Percentiles rank a stretch among this genome's conserved stretches.
phyloP scores from a whole-genome alignment of 169 alveolate genomes.

The Amoebophrya sp. region DNA sequence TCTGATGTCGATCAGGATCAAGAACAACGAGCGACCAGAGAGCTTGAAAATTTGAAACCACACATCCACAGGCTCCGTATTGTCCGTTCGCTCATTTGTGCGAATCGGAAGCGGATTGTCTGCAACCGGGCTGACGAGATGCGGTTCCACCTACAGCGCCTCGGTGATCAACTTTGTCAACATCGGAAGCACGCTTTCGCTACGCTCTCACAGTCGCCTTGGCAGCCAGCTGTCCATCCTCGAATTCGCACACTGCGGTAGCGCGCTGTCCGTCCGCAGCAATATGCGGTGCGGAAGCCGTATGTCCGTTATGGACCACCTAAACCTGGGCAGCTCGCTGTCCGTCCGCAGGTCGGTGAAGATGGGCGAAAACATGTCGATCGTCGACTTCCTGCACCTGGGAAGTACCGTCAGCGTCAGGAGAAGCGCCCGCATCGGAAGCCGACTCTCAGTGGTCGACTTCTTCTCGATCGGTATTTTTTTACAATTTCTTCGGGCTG shows the following conservation, averaged over 20 bases:
- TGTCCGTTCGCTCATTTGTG: not conserved
- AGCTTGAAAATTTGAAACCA: too few relatives aligned
- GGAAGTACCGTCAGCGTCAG: not conserved
- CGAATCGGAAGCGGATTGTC: not conserved
- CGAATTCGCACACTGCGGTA: not conserved
- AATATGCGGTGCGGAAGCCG: not conserved
- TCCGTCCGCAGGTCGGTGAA: not conserved
- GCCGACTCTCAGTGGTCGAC: not conserved
- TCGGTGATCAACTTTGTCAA: not conserved
- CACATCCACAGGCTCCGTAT: too few relatives aligned
- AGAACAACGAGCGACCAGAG: too few relatives aligned
- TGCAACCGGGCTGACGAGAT: not conserved
- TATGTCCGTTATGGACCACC: not conserved
- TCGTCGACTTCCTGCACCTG: not conserved
- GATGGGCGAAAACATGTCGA: not conserved
- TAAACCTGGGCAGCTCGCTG: not conserved
- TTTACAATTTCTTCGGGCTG: not conserved
- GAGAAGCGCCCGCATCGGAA: not conserved
- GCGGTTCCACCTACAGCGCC: not conserved
- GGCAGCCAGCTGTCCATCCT: not conserved
- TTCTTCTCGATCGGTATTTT: not conserved
- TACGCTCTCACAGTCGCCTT: not conserved
- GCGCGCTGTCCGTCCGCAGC: not conserved
- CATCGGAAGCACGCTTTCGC: not conserved
- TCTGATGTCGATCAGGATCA: too few relatives aligned